Evolutionary conservation across 164 flowering plant genomes (phyloP).

Genomic region (Nymphaea thermarum): DNA sequence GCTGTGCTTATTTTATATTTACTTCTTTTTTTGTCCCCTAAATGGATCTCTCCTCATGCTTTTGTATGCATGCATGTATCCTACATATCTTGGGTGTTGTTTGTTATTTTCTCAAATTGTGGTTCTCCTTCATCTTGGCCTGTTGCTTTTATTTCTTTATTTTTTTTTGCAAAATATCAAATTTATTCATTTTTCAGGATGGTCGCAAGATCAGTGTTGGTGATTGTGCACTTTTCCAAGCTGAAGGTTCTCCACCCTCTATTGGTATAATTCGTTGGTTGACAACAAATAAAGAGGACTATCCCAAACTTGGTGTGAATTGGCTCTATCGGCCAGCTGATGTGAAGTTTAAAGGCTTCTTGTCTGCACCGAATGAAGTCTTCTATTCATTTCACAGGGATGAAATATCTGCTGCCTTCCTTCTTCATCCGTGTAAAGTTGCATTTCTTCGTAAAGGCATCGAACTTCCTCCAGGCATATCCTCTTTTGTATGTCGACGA

Average conservation of each 20-base stretch:
- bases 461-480: constrained; percentile 77
- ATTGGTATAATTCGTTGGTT: constrained; percentile 69
- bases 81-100: too few species aligned
- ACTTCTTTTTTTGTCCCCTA: too few species aligned
- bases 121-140: too few species aligned
- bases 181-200: constrained; percentile 33
- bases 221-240: constrained; percentile 91
- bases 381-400: constrained; percentile 91
- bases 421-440: constrained; percentile 98
- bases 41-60: too few species aligned
- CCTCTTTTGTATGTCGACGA: constrained; percentile 82
- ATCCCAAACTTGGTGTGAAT: constrained; percentile 46
- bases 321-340: constrained; percentile 95
- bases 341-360: constrained; percentile 71
- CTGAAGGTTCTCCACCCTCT: constrained; percentile 63
- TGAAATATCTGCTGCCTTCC: constrained; percentile 81
- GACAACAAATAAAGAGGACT: constrained; percentile 27
- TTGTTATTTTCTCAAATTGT: too few species aligned
- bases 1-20: too few species aligned
- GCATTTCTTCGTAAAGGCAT: constrained; percentile 88
- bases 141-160: background rate
- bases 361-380: constrained; percentile 75
- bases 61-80: too few species aligned
- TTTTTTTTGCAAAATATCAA: background rate
- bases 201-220: constrained; percentile 82